Base-by-base conservation (phyloP, 1,284 basidiomycete species). In the Taiwanofungus camphoratus region DNA sequence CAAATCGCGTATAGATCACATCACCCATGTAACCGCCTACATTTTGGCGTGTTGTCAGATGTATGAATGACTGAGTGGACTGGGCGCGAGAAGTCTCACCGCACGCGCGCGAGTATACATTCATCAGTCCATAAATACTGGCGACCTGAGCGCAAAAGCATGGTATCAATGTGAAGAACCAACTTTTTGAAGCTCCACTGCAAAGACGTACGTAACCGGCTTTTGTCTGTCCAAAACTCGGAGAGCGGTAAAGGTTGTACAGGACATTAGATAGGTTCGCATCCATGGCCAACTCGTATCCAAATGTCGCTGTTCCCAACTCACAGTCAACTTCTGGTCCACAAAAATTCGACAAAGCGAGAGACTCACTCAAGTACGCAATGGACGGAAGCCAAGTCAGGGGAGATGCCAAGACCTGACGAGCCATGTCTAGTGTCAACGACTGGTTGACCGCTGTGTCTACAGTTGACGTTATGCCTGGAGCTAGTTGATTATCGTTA, bases 331-430 rank as follows among this genome's bases (percentile, higher is more conserved):
- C 15, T 15, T 20, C n/a, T 12, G 23, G 15, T 18, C 13, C 7
- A 22, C 19, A 16, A 21, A 19, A 15, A 5, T 13, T 11, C 15
- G 7, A 11, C 5, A 21, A 20, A 21, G 33, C 12, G n/a, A 7
- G 22, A 27, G 15, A 46, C 52, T 15, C 22, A 52, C 51, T 55
- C 31, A 58, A 23, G 36, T 59, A 59, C 7, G 69, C 73, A 9
- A 79, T 53, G 1, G 74, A 61, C 1, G 77, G 76, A 12, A 84
- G 66, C 78, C 77, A 82, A 0, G 80, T 81, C n/a, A 77, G 53
- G 5, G 75, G 74, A 44, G 60, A 71, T 5, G 51, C 18, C 21
- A 76, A 32, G 36, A 80, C 65, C 29, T 55, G 51, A 11, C 55
- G 5, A 3, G 71, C 65, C 1, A 62, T 51, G 35, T 56, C 52